Evolutionary conservation across 2,329 filamentous ascomycete genomes (phyloP).

Genomic region (Periconia macrospinosa): DNA sequence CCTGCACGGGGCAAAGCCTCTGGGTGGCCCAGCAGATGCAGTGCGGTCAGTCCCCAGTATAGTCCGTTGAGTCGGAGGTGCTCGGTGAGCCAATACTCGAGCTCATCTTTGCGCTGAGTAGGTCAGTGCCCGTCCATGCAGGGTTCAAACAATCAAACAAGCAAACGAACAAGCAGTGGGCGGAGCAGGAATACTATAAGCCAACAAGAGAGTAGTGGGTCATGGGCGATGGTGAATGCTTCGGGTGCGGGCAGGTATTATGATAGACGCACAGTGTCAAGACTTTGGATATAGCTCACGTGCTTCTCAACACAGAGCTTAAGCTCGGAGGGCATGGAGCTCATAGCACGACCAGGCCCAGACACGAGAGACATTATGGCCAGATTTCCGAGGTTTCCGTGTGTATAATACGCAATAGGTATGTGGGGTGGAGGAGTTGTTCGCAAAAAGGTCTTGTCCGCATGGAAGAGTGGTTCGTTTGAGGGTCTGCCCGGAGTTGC

Average conservation of each 20-base stretch:
- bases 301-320: conserved; percentile 66
- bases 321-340: conserved; percentile 49
- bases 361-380: conserved; percentile 61
- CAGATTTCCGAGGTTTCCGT: conserved; percentile 1
- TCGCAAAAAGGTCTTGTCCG: conserved; percentile 3
- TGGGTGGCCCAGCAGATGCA: conserved; percentile 80
- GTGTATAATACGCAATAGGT: not conserved
- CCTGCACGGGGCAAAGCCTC: conserved; percentile 78
- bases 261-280: conserved; percentile 71
- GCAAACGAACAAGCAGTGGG: not conserved
- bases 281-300: conserved; percentile 87
- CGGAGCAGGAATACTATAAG: too few relatives aligned
- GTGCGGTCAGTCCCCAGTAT: conserved; percentile 91
- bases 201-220: conserved; percentile 1
- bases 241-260: conserved; percentile 1
- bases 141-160: conserved; percentile 9
- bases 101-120: conserved; percentile 79
- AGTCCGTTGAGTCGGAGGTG: conserved; percentile 93
- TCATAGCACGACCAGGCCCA: conserved; percentile 59
- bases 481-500: not conserved
- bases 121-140: conserved; percentile 39
- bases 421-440: conserved; percentile 3
- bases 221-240: conserved; percentile 5
- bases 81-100: conserved; percentile 97
- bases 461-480: not conserved